Evolutionary conservation across 1,139 yeast species (phyloP).

Genomic region (Taphrina betulina): DNA sequence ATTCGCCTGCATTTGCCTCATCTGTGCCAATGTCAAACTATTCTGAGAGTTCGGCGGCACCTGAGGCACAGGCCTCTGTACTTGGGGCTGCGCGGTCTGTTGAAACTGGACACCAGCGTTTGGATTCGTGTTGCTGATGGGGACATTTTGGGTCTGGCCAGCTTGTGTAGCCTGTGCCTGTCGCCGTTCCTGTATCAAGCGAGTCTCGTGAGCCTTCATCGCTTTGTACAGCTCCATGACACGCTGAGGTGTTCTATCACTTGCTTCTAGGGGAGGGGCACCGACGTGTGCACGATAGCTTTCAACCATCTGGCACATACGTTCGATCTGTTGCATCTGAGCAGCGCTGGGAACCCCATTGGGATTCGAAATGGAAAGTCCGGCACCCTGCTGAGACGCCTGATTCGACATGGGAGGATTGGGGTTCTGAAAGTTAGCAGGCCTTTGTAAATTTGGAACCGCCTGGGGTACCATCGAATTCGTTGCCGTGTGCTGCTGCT

Average conservation of each 20-base stretch:
- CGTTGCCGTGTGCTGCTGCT: conserved; percentile 5
- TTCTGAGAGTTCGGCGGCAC: background rate
- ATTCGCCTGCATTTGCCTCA: conserved; percentile 1
- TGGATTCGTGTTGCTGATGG: background rate
- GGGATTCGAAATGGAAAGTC: conserved; percentile 16
- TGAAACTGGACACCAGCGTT: background rate
- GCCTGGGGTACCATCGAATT: background rate
- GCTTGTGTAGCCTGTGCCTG: conserved; percentile 10
- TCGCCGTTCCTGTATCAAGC: conserved; percentile 4
- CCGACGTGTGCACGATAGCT: conserved; percentile 17
- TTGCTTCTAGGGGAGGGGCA: conserved; percentile 18
- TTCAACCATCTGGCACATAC: conserved; percentile 17
- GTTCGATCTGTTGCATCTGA: conserved; percentile 11
- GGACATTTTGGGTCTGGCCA: background rate
- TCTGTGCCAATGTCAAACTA: background rate
- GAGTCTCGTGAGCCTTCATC: conserved; percentile 22
- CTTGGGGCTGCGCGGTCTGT: conserved; percentile 4
- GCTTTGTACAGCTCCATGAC: conserved; percentile 26
- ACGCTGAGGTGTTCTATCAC: conserved; percentile 24
- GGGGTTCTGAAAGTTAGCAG: background rate
- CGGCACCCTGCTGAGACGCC: background rate
- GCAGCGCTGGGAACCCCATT: conserved; percentile 20
- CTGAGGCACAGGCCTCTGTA: conserved; percentile 2
- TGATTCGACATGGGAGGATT: background rate
- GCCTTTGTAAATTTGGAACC: background rate